Conservation (phyloP, 352 stramenopile species). For the Phytophthora megakarya region DNA sequence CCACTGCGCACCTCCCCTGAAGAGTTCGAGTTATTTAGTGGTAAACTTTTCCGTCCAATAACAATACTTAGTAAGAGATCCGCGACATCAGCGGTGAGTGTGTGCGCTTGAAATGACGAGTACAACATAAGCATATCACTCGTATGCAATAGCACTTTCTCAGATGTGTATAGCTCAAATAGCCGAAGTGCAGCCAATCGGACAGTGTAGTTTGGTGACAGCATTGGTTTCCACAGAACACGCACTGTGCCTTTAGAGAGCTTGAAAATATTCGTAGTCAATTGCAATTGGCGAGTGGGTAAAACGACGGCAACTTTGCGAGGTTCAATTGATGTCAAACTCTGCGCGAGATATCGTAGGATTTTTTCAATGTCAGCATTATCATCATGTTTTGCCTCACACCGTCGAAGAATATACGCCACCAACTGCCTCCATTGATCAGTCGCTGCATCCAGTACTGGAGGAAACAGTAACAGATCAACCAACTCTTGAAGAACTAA, state of each 20-base stretch:
- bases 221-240: constrained; percentile 69
- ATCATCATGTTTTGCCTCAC: constrained; percentile 24
- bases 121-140: constrained; percentile 71
- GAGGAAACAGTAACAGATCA: constrained; percentile 63
- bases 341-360: constrained; percentile 59
- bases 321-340: constrained; percentile 40
- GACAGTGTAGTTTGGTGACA: constrained; percentile 48
- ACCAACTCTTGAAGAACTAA: constrained; percentile 77
- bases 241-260: constrained; percentile 70
- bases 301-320: constrained; percentile 27
- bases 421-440: constrained; percentile 75
- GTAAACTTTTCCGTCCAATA: constrained; percentile 50
- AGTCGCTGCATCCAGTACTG: constrained; percentile 27
- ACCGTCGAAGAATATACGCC: constrained; percentile 64
- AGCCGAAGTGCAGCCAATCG: constrained; percentile 64
- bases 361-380: constrained; percentile 63
- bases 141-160: constrained; percentile 64
- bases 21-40: constrained; percentile 15
- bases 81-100: constrained; percentile 47
- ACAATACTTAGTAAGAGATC: constrained; percentile 70
- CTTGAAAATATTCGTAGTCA: constrained; percentile 45
- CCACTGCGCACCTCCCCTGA: constrained; percentile 30
- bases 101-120: constrained; percentile 53
- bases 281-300: constrained; percentile 35
- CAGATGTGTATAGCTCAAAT: constrained; percentile 73